Base-by-base conservation (phyloP, 208 protist genomes). In the Leishmania lainsoni region DNA sequence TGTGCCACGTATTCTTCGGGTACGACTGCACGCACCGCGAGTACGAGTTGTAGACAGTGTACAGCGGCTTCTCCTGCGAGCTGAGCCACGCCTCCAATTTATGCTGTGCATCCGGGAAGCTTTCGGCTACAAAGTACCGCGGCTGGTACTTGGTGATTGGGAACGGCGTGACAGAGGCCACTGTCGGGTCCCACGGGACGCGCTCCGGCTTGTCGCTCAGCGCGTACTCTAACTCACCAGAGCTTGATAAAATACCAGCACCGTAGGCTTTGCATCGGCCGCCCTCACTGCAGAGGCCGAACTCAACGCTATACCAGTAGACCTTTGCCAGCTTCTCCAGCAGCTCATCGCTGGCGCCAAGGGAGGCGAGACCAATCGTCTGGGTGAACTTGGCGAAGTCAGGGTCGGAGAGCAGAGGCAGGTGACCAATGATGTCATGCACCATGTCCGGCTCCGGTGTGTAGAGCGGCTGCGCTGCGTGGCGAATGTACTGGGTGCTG, bases 281-380 rank as follows among this genome's bases (percentile, higher is more conserved):
- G 42, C 93, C 86, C 87, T 99, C 90, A 71, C 92, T 90, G 85
- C 97, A 98, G 29, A 99, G 81, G 54, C 98, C 98, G 90, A 99
- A 99, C 91, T 99, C 98, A 17, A 99, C 90, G 3, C 92, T 98
- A 87, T 99, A 99, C 98, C 98, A 99, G 86, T 99, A 99, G 35
- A 93, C 82, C 65, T 96, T 98, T 42, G 95, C 94, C 20, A 99
- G 87, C 85, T 93, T 91, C 72, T 93, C 87, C 48, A 99, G 97
- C 71, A 98, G 93, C 65, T 92, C 98, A 85, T 99, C 98, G 39
- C 88, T 88, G 42, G 98, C 98, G 72, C 98, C 98, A 68, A 99
- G 90, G 17, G 97, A 99, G n/a, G 98, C 97, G 48, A 99, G 84
- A n/a, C 98, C 98, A 87, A 99, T 99, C n/a, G 97, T 90, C 87